These are phyloP conservation scores for Gracilaria gracilis DNA, from an alignment of 23 red algal genomes.

Conservation along the genomic window DNA sequence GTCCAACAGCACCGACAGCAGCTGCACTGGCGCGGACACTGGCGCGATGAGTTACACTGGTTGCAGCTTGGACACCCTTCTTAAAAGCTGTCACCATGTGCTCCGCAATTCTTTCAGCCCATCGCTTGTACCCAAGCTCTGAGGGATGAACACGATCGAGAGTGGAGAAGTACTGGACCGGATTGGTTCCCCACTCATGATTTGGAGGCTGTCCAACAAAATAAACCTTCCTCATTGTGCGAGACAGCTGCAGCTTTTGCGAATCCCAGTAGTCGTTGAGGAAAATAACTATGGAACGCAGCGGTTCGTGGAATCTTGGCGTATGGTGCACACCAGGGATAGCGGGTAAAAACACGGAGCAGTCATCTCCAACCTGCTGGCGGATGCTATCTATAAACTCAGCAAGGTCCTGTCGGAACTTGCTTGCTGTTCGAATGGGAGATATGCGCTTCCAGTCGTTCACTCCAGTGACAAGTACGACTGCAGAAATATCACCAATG, in stretches of 20 bases:
- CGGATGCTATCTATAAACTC: conserved; percentile 72
- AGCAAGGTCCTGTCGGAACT: conserved; percentile 70
- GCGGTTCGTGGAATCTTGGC: conserved; percentile 77
- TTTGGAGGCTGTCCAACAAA: conserved; percentile 77
- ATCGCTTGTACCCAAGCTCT: conserved; percentile 74
- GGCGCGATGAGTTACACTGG: conserved; percentile 1
- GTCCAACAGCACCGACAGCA: conserved; percentile 2
- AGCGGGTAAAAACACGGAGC: conserved; percentile 76
- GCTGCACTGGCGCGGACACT: conserved; percentile 17
- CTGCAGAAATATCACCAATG: conserved; percentile 76
- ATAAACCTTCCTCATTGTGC: conserved; percentile 64
- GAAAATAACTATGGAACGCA: conserved; percentile 78
- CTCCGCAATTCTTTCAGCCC: conserved; percentile 85
- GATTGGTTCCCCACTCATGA: conserved; percentile 65
- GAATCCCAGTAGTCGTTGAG: conserved; percentile 78
- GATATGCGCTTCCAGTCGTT: conserved; percentile 91
- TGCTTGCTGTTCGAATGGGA: conserved; percentile 68
- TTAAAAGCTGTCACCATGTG: conserved; percentile 66
- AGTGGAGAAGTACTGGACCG: conserved; percentile 66
- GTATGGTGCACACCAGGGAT: conserved; percentile 81
- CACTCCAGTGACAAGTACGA: conserved; percentile 87
- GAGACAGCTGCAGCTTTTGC: conserved; percentile 74
- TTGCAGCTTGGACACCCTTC: conserved; percentile 33
- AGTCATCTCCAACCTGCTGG: conserved; percentile 64
- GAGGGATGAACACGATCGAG: conserved; percentile 86